These are phyloP conservation scores for Scenedesmus sp. DNA, from an alignment of 163 green algal genomes.

Conservation along the genomic window DNA sequence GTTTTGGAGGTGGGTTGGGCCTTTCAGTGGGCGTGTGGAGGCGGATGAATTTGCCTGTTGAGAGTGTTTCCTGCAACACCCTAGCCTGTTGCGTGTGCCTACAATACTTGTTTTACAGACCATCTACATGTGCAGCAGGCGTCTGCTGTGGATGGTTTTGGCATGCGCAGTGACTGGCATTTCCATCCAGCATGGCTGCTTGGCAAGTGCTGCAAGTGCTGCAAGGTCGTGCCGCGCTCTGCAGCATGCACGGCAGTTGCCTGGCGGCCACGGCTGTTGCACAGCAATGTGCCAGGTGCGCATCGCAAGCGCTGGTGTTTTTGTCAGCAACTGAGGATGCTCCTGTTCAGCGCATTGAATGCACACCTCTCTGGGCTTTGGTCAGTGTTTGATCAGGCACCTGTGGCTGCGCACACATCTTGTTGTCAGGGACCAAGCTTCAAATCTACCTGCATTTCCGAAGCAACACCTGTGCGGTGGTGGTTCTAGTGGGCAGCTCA, in stretches of 20 bases:
- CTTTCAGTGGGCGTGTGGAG: neutral
- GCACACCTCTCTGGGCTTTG: neutral
- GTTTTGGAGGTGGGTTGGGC: neutral
- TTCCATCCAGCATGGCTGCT: no score
- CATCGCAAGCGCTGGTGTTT: no score
- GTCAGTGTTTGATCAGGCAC: neutral
- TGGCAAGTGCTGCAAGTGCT: no score
- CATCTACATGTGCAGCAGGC: neutral
- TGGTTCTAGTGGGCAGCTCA: neutral
- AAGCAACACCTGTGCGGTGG: neutral
- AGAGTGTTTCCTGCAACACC: neutral
- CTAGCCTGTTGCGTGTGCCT: neutral
- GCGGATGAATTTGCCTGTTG: neutral
- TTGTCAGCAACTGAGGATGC: no score
- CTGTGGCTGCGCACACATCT: neutral
- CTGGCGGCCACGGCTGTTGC: no score
- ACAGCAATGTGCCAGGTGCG: no score
- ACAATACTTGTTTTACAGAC: neutral
- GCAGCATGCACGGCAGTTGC: no score
- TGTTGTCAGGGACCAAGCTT: neutral
- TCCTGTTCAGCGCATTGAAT: no score
- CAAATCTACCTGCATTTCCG: neutral
- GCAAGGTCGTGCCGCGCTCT: no score
- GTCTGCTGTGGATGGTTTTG: neutral
- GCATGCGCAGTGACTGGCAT: neutral